A percentile compares a stretch with the other conserved stretches of the same genome.
Evolutionary conservation across 805 yeast species (phyloP).

Genomic region (Myxozyma mucilagina): DNA sequence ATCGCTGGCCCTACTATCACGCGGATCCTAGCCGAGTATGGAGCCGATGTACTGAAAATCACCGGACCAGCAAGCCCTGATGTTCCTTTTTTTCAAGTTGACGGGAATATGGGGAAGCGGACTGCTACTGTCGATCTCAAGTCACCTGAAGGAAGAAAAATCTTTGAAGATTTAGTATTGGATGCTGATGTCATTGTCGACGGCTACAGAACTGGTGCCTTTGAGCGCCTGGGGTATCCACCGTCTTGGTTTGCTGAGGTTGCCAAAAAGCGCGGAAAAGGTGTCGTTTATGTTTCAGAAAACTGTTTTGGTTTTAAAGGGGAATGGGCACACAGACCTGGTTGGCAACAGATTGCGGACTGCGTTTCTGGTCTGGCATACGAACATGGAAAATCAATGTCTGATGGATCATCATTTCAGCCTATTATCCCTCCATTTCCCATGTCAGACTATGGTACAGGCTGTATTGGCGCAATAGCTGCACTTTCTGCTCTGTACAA

Average conservation of each 20-base stretch:
- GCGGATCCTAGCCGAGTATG: conserved; percentile 42
- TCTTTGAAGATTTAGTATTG: conserved; percentile 38
- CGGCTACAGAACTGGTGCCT: conserved; percentile 42
- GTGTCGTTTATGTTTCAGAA: conserved; percentile 42
- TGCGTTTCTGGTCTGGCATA: conserved; percentile 43
- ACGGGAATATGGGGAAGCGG: conserved; percentile 43
- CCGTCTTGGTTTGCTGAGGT: conserved; percentile 37
- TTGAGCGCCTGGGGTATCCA: conserved; percentile 40
- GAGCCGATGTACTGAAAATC: conserved; percentile 42
- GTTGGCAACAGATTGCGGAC: conserved; percentile 46
- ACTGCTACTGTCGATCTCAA: conserved; percentile 40
- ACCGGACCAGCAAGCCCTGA: conserved; percentile 39
- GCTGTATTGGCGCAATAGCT: conserved; percentile 42
- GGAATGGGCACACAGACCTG: conserved; percentile 40
- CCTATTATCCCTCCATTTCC: conserved; percentile 45
- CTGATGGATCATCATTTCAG: conserved; percentile 30
- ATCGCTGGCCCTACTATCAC: conserved; percentile 44
- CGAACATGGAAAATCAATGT: conserved; percentile 39
- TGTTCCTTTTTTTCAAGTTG: conserved; percentile 43
- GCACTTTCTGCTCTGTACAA: conserved; percentile 39
- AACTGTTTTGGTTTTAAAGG: conserved; percentile 42
- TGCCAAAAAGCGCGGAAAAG: conserved; percentile 39
- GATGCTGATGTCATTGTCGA: conserved; percentile 43
- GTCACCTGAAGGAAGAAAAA: conserved; percentile 35
- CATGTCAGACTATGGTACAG: conserved; percentile 44